phyloP scores from a whole-genome alignment of 768 basidiomycete genomes.

The Neoboletus brunneissimus region DNA sequence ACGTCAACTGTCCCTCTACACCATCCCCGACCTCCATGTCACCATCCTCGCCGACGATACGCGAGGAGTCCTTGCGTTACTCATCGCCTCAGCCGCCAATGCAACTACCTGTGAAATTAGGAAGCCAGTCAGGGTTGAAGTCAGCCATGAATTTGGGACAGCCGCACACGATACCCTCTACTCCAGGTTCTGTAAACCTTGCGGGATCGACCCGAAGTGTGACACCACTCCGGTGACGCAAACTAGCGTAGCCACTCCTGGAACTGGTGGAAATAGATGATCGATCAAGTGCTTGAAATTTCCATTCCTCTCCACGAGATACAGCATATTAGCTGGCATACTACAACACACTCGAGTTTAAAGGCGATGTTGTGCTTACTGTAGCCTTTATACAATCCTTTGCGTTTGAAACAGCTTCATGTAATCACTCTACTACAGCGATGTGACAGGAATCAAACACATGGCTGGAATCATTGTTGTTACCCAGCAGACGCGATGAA shows the following conservation, averaged over 20 bases:
- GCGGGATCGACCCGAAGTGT: conserved; percentile 20
- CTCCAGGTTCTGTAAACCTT: conserved; percentile 17
- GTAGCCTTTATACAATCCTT: conserved; percentile 10
- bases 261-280: conserved; percentile 1
- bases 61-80: conserved; percentile 18
- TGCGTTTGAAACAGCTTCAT: conserved; percentile 16
- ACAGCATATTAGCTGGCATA: background rate
- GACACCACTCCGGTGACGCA: conserved; percentile 25
- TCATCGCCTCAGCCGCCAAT: conserved; percentile 19
- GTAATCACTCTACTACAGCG: conserved; percentile 17
- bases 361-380: conserved; percentile 6
- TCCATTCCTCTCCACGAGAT: background rate
- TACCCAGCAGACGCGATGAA: background rate
- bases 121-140: conserved; percentile 16
- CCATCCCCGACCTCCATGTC: conserved; percentile 57
- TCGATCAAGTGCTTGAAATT: background rate
- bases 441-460: conserved; percentile 11
- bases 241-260: background rate
- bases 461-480: background rate
- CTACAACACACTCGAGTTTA: background rate
- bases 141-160: conserved; percentile 10
- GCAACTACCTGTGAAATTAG: conserved; percentile 18
- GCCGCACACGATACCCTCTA: conserved; percentile 11
- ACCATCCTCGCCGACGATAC: conserved; percentile 39
- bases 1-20: conserved; percentile 53